Conservation (phyloP, 306 rosid species). For the Inga leiocalycina region DNA sequence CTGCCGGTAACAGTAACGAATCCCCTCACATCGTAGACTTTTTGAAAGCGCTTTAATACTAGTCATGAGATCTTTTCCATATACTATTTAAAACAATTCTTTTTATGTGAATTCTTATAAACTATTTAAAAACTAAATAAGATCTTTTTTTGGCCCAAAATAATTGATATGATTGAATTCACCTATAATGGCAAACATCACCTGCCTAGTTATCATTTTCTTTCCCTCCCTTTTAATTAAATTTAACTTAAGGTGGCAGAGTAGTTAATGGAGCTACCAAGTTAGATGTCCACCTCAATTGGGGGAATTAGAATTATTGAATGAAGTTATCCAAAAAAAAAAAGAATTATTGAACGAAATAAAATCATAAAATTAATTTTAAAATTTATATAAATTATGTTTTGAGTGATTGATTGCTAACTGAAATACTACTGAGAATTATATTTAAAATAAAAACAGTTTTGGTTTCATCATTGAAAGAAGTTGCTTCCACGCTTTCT, state of each 20-base stretch:
- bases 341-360: too few species aligned
- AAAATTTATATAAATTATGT: too few species aligned
- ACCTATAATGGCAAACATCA: background rate
- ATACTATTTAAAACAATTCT: too few species aligned
- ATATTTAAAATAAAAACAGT: too few species aligned
- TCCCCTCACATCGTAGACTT: too few species aligned
- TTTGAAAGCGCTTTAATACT: rapidly evolving
- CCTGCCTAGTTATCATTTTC: background rate
- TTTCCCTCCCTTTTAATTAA: background rate
- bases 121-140: too few species aligned
- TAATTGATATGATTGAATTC: background rate
- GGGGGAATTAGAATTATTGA: too few species aligned
- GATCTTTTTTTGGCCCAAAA: background rate
- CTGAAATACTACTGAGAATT: background rate
- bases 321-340: too few species aligned
- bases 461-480: background rate
- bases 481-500: background rate
- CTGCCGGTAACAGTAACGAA: too few species aligned
- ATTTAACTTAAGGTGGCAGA: background rate
- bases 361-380: too few species aligned
- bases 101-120: background rate
- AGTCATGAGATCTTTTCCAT: rapidly evolving
- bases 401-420: background rate
- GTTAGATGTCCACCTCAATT: too few species aligned
- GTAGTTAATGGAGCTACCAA: background rate